phyloP scores from a whole-genome alignment of 2,329 filamentous ascomycete genomes.

The Alternaria conjuncta region DNA sequence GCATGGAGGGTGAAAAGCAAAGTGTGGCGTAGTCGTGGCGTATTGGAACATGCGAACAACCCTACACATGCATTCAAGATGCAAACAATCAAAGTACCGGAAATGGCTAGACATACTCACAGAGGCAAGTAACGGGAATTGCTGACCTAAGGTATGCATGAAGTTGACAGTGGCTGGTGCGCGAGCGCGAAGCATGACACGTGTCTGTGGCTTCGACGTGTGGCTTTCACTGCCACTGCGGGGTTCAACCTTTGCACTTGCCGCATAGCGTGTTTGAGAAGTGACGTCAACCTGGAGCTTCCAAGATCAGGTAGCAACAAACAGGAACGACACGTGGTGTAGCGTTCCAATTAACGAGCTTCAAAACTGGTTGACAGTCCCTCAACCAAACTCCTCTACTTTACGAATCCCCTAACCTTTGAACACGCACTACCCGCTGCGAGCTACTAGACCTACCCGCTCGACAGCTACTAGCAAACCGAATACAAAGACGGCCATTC shows the following conservation, averaged over 20 bases:
- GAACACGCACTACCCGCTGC: not conserved
- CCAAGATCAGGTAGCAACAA: constrained; percentile 2
- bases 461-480: not conserved
- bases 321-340: constrained; percentile 2
- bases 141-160: not conserved
- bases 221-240: constrained; percentile 3
- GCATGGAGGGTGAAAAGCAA: not conserved
- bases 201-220: constrained; percentile 3
- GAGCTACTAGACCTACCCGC: not conserved
- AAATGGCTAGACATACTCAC: not conserved
- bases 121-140: constrained; percentile 1
- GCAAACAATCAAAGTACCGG: constrained; percentile 13
- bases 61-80: constrained; percentile 1
- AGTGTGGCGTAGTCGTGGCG: not conserved
- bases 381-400: not conserved
- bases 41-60: not conserved
- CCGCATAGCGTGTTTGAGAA: not conserved
- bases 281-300: constrained; percentile 2
- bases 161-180: not conserved
- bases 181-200: not conserved
- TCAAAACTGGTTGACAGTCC: not conserved
- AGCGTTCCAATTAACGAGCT: not conserved
- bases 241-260: not conserved
- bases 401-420: not conserved
- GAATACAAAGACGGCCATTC: not conserved